A percentile compares a stretch with the other conserved stretches of the same genome.
phyloP scores from a whole-genome alignment of 768 basidiomycete species.

The Gloeopeniophorella convolvens region DNA sequence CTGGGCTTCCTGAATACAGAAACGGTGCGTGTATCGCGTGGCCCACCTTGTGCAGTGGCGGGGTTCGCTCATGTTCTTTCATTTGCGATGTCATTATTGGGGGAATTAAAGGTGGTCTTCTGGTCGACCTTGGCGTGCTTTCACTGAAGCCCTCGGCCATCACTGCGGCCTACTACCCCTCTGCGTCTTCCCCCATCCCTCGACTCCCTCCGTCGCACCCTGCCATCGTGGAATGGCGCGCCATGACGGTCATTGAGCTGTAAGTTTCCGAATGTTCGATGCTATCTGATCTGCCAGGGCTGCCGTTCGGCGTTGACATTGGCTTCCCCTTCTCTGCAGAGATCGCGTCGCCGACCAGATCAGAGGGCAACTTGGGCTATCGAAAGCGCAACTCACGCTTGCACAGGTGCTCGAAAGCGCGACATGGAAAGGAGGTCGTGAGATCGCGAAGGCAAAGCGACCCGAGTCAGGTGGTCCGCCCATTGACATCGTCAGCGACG shows the following conservation, averaged over 20 bases:
- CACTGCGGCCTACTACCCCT: conserved; percentile 36
- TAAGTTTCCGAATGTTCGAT: conserved; percentile 32
- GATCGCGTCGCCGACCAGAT: conserved; percentile 75
- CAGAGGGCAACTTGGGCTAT: conserved; percentile 48
- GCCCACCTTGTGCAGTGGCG: conserved; percentile 6
- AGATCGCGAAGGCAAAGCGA: conserved; percentile 77
- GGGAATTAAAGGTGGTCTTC: conserved; percentile 60
- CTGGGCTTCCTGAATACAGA: conserved; percentile 91
- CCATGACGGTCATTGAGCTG: conserved; percentile 92
- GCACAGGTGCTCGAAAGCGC: conserved; percentile 91
- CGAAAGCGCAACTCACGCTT: conserved; percentile 51
- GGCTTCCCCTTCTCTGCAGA: conserved; percentile 33
- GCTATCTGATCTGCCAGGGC: neutral
- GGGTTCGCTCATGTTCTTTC: conserved; percentile 1
- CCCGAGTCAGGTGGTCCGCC: conserved; percentile 75
- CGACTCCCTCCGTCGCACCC: conserved; percentile 71
- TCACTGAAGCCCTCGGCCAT: conserved; percentile 54
- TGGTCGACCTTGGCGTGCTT: conserved; percentile 80
- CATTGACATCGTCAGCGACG: conserved; percentile 81
- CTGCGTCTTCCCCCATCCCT: conserved; percentile 48
- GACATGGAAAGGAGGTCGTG: conserved; percentile 95
- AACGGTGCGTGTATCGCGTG: conserved; percentile 51
- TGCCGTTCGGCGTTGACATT: neutral
- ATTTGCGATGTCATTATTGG: neutral
- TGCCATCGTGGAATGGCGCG: conserved; percentile 93